These are phyloP conservation scores for Leucocoprinus birnbaumii DNA, from an alignment of 768 basidiomycete species.

Conservation along the genomic window DNA sequence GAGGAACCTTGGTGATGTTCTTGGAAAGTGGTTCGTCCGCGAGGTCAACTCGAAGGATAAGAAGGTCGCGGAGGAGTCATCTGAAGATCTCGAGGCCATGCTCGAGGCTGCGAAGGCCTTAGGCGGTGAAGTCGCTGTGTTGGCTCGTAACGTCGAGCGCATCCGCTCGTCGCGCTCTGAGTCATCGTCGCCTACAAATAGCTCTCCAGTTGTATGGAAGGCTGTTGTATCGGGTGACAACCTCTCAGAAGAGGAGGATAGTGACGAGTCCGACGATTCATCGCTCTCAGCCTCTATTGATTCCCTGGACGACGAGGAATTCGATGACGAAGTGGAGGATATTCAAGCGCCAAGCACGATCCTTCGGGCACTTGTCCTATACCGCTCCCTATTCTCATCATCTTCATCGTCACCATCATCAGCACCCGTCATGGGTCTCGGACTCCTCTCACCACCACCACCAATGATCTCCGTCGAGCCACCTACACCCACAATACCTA, in stretches of 20 bases:
- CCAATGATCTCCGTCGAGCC: conserved; percentile 25
- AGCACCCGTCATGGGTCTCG: neutral
- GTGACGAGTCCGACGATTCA: conserved; percentile 23
- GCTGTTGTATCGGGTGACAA: neutral
- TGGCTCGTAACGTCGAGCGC: conserved; percentile 56
- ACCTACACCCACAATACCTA: conserved; percentile 43
- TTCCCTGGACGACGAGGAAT: conserved; percentile 6
- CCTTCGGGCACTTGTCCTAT: conserved; percentile 49
- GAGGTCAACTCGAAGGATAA: conserved; percentile 29
- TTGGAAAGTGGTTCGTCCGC: conserved; percentile 51
- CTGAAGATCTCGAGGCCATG: conserved; percentile 42
- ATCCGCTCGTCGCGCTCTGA: conserved; percentile 43
- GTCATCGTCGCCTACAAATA: conserved; percentile 3
- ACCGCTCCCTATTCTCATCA: conserved; percentile 54
- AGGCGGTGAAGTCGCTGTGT: conserved; percentile 51
- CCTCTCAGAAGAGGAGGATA: conserved; percentile 17
- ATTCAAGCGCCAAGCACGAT: conserved; percentile 47
- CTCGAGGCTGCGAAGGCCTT: conserved; percentile 61
- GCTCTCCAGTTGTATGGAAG: neutral
- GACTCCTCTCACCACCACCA: conserved; percentile 16
- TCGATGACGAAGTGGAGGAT: conserved; percentile 35
- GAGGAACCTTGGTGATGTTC: conserved; percentile 48
- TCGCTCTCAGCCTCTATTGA: neutral
- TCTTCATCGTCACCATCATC: conserved; percentile 15
- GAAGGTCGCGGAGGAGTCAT: conserved; percentile 29